Percentiles rank a stretch among this genome's conserved stretches.
These are phyloP conservation scores for Trypanosoma avium DNA, from an alignment of 208 protist species.

Conservation along the genomic window DNA sequence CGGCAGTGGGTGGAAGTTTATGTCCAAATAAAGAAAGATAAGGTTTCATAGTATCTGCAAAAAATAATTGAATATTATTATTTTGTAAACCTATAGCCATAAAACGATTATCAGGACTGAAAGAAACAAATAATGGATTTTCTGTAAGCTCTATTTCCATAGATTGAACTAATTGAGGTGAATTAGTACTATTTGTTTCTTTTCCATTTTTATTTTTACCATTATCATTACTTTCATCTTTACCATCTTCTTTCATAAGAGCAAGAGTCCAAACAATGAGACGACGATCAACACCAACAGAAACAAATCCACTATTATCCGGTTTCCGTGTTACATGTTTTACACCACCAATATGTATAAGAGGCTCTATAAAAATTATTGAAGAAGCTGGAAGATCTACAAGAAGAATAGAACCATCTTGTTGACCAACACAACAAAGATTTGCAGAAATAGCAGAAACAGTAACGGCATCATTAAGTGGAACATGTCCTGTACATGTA, in stretches of 20 bases:
- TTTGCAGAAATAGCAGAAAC: constrained; percentile 65
- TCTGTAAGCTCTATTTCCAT: constrained; percentile 94
- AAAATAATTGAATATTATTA: constrained; percentile 98
- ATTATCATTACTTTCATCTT: neutral
- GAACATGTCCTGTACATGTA: constrained; percentile 50
- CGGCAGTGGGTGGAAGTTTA: constrained; percentile 94
- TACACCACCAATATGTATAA: constrained; percentile 82
- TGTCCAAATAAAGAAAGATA: constrained; percentile 99
- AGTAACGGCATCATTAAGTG: constrained; percentile 36
- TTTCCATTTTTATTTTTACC: neutral
- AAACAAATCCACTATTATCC: constrained; percentile 70
- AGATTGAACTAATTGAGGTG: constrained; percentile 56
- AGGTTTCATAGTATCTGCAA: constrained; percentile 96
- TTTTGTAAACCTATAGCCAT: constrained; percentile 96
- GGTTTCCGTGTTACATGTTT: constrained; percentile 49
- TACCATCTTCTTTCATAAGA: constrained; percentile 32
- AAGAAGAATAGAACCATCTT: constrained; percentile 71
- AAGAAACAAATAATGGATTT: constrained; percentile 86
- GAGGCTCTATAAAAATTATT: constrained; percentile 87
- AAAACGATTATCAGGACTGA: constrained; percentile 81
- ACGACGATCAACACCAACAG: constrained; percentile 80
- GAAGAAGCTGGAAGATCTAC: constrained; percentile 60
- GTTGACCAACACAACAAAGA: constrained; percentile 71
- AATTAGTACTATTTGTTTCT: neutral
- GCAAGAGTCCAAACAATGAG: constrained; percentile 81